Base-by-base conservation (phyloP, 352 stramenopile species). In the Globisporangium yorkense region DNA sequence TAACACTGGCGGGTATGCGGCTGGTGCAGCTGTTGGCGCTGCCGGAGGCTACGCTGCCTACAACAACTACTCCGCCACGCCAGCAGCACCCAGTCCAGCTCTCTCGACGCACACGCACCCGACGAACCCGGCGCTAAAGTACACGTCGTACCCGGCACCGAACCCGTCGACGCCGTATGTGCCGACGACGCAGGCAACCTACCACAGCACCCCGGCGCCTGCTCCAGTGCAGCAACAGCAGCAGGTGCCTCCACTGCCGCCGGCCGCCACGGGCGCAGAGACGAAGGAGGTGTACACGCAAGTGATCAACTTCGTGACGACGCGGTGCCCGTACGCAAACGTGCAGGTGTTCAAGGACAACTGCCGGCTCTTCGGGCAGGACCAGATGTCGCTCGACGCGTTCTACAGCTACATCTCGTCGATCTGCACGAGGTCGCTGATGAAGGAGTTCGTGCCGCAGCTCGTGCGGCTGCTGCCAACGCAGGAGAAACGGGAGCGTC, bases 301-400 rank as follows among this genome's bases (percentile, higher is more conserved):
- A 3, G 85, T 94, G 51, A 90, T 94, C 54, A 74, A 77, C 45
- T 89, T 94, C 20, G 67, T 94, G 21, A 74, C 79, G 49, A 74
- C 72, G 27, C 84, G 84, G 47, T 92, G 84, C 50, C 83, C 85
- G 41, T 85, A 94, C 66, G 85, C 85, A 2, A 89, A 94, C 39
- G 51, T 92, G 50, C 79, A 91, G 56, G 67, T 80, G 37, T 94
- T 94, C 61, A 94, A 94, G 66, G 85, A 94, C 66, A 94, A 94
- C 68, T 94, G 85, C 63, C 83, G 85, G 31, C 78, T 89, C 24
- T 94, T 94, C 48, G 85, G 85, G 2, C 85, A 94, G 43, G 85
- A 94, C 37, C 63, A 76, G n/a, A 88, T 94, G 80, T 88, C 85
- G 35, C 62, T 94, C 45, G 85, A 92, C 39, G 82, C 79, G 16